A percentile compares a stretch with the other conserved stretches of the same genome.
Conservation (phyloP, 2,329 filamentous ascomycete genomes). For the Hymenoscyphus repandus region DNA sequence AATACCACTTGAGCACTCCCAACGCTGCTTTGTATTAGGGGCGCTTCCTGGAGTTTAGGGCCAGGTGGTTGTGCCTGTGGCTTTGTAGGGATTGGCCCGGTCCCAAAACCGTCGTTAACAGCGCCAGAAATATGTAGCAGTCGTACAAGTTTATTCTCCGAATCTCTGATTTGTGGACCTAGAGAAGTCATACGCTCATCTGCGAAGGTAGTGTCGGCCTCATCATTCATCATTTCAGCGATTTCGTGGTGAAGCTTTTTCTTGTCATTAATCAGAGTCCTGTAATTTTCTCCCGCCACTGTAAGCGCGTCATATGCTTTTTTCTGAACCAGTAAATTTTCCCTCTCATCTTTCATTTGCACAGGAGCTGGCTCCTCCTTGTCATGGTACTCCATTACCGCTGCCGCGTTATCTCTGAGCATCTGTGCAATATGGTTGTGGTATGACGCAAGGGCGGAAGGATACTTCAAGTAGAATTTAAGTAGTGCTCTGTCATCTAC, state of each 20-base stretch:
- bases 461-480: slow-evolving; percentile 18
- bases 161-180: slow-evolving; percentile 18
- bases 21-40: slow-evolving; percentile 19
- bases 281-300: slow-evolving; percentile 9
- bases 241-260: slow-evolving; percentile 18
- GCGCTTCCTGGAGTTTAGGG: slow-evolving; percentile 9
- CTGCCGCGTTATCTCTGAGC: slow-evolving; percentile 18
- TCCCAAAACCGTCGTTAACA: slow-evolving; percentile 27
- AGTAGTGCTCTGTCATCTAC: slow-evolving; percentile 27
- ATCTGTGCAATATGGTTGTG: slow-evolving; percentile 15
- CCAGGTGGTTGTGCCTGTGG: slow-evolving; percentile 1
- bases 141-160: slow-evolving; percentile 24
- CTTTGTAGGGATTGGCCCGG: slow-evolving; percentile 7
- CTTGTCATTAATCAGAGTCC: slow-evolving; percentile 17
- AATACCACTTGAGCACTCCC: slow-evolving; percentile 27
- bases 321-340: slow-evolving; percentile 19
- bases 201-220: slow-evolving; percentile 17
- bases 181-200: slow-evolving; percentile 19
- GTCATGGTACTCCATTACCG: slow-evolving; percentile 22
- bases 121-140: slow-evolving; percentile 25
- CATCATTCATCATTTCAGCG: slow-evolving; percentile 17
- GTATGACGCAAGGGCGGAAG: slow-evolving; percentile 19
- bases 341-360: slow-evolving; percentile 22
- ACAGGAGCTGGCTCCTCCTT: slow-evolving; percentile 16
- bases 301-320: slow-evolving; percentile 18